These are phyloP conservation scores for Dimargaris cristalligena DNA, from an alignment of 192 early-diverging fungal species.

Conservation along the genomic window DNA sequence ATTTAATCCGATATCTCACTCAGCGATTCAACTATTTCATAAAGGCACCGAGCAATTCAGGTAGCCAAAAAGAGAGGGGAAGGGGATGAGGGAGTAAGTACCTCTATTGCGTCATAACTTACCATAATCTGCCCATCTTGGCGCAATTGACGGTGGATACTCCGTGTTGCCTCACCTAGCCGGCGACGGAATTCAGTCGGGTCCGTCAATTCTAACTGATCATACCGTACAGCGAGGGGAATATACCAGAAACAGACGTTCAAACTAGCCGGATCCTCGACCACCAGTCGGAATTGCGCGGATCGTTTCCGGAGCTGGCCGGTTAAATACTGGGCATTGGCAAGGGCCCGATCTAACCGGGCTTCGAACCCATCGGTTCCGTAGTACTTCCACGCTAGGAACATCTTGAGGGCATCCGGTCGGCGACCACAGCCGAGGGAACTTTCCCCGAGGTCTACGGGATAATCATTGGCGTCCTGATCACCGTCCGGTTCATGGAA, in stretches of 20 bases:
- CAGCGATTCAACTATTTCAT: too few species aligned
- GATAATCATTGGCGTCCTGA: too few species aligned
- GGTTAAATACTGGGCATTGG: conserved; percentile 30
- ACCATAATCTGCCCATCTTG: too few species aligned
- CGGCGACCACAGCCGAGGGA: conserved; percentile 65
- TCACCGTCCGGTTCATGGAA: conserved; percentile 44
- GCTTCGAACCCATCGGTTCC: conserved; percentile 38
- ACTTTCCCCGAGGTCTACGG: conserved; percentile 59
- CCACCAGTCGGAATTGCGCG: conserved; percentile 27
- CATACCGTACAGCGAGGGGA: conserved; percentile 22
- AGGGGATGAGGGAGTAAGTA: too few species aligned
- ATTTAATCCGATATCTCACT: conserved; percentile 21
- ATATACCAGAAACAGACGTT: conserved; percentile 65
- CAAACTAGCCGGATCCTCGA: conserved; percentile 16
- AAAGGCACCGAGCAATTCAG: too few species aligned
- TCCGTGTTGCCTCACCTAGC: too few species aligned
- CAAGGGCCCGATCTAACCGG: conserved; percentile 40
- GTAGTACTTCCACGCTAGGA: conserved; percentile 58
- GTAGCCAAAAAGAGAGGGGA: too few species aligned
- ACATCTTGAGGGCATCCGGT: conserved; percentile 64
- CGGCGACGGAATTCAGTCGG: too few species aligned
- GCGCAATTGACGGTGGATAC: too few species aligned
- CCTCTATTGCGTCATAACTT: too few species aligned
- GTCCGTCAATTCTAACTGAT: conserved; percentile 13
- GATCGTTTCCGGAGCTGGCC: conserved; percentile 14